These are phyloP conservation scores for Otatea glauca DNA, from an alignment of 176 grass and related monocot genomes.

Conservation along the genomic window DNA sequence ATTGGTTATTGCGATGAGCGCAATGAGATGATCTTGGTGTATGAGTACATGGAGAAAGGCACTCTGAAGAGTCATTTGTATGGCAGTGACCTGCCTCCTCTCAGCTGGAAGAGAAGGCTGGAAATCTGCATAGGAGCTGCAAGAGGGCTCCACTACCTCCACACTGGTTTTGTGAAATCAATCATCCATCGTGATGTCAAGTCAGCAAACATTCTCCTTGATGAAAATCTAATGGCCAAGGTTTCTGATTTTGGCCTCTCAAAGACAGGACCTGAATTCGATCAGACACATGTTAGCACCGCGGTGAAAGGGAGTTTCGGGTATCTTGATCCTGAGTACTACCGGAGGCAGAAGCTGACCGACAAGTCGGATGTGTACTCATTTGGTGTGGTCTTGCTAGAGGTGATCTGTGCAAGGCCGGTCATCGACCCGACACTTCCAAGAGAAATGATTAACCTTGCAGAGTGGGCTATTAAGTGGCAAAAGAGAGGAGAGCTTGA, in stretches of 20 bases:
- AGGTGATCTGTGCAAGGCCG: constrained; percentile 84
- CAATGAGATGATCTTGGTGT: constrained; percentile 94
- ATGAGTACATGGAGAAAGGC: constrained; percentile 97
- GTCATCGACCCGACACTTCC: constrained; percentile 82
- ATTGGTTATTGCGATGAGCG: constrained; percentile 91
- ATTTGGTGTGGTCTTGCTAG: constrained; percentile 88
- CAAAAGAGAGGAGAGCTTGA: constrained; percentile 85
- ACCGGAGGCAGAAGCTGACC: constrained; percentile 87
- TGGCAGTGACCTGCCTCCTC: constrained; percentile 65
- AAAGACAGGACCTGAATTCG: constrained; percentile 89
- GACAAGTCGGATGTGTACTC: constrained; percentile 97
- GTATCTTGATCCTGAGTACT: constrained; percentile 97
- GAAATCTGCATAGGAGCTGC: constrained; percentile 97
- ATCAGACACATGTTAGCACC: constrained; percentile 92
- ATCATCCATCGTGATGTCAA: constrained; percentile 98
- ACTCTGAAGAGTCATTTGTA: constrained; percentile 87
- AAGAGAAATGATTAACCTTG: constrained; percentile 86
- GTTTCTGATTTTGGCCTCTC: constrained; percentile 94
- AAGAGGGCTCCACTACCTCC: constrained; percentile 96
- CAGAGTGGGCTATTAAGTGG: constrained; percentile 85
- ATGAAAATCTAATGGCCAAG: constrained; percentile 87
- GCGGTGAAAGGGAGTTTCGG: constrained; percentile 94
- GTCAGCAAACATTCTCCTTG: constrained; percentile 95
- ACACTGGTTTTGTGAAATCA: constrained; percentile 83
- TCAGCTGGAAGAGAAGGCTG: constrained; percentile 81